Percentiles rank a stretch among this genome's conserved stretches.
phyloP scores from a whole-genome alignment of 192 early-diverging fungal genomes.

The Dissophora ornata region DNA sequence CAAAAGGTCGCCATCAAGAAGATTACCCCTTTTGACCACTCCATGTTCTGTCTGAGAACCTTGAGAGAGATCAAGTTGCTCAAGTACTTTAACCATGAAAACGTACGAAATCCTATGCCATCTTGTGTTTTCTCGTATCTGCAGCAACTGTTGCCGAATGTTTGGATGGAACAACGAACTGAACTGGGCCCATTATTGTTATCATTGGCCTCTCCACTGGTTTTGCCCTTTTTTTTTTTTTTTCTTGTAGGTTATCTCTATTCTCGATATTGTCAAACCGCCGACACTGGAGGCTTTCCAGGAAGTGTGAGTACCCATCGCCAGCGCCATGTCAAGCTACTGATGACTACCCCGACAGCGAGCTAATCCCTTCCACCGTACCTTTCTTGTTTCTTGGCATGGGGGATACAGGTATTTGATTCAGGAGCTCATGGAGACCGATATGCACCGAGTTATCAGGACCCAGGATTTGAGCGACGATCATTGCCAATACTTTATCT shows the following conservation, averaged over 20 bases:
- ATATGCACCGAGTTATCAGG: constrained; percentile 96
- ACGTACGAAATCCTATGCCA: constrained; percentile 62
- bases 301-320: constrained; percentile 76
- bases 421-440: constrained; percentile 99
- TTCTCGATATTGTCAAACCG: constrained; percentile 92
- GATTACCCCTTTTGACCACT: constrained; percentile 87
- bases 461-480: constrained; percentile 95
- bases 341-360: neutral
- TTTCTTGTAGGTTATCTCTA: constrained; percentile 81
- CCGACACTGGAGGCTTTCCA: constrained; percentile 83
- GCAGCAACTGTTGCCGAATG: too few species aligned
- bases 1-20: constrained; percentile 93
- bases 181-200: too few species aligned
- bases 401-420: constrained; percentile 82
- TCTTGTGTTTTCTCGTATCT: too few species aligned
- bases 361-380: too few species aligned
- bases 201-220: too few species aligned
- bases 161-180: too few species aligned
- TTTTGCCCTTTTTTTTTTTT: too few species aligned
- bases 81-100: constrained; percentile 88
- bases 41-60: constrained; percentile 86
- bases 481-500: constrained; percentile 99
- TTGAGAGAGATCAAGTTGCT: constrained; percentile 87
- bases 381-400: too few species aligned
- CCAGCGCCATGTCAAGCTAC: neutral